Conservation (phyloP, 2,329 filamentous ascomycete species). For the Aspergillus jensenii region DNA sequence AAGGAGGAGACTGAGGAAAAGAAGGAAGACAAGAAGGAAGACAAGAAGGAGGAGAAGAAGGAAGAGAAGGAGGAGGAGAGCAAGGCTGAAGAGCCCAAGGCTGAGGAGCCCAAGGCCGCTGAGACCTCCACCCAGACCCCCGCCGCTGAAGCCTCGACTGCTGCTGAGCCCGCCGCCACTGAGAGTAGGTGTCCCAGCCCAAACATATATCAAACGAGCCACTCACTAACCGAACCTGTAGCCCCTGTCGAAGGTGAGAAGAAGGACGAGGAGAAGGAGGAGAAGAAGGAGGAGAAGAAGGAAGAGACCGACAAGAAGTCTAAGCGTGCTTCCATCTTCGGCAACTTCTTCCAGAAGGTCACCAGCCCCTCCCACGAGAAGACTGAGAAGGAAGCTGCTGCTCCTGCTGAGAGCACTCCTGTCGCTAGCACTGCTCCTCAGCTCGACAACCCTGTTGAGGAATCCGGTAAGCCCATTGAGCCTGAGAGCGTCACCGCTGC, state of each 20-base stretch:
- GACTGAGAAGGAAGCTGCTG: conserved; percentile 49
- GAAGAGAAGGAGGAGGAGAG: conserved; percentile 30
- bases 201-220: background rate
- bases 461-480: conserved; percentile 40
- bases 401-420: conserved; percentile 46
- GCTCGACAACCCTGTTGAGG: conserved; percentile 46
- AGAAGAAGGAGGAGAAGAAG: conserved; percentile 29
- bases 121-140: conserved; percentile 18
- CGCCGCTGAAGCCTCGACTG: conserved; percentile 16
- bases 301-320: conserved; percentile 50
- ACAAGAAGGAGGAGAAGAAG: background rate
- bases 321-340: conserved; percentile 86
- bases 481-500: conserved; percentile 47
- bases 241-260: conserved; percentile 45
- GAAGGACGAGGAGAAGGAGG: conserved; percentile 21
- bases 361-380: conserved; percentile 47
- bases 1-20: conserved; percentile 55
- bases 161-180: conserved; percentile 10
- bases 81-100: conserved; percentile 27
- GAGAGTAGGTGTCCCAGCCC: conserved; percentile 20
- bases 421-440: conserved; percentile 52
- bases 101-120: conserved; percentile 40
- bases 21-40: conserved; percentile 36
- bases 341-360: conserved; percentile 72
- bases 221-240: conserved; percentile 30